A percentile compares a stretch with the other conserved stretches of the same genome.
Conservation (phyloP, 441 rosid species). For the Rhodomyrtus psidioides region DNA sequence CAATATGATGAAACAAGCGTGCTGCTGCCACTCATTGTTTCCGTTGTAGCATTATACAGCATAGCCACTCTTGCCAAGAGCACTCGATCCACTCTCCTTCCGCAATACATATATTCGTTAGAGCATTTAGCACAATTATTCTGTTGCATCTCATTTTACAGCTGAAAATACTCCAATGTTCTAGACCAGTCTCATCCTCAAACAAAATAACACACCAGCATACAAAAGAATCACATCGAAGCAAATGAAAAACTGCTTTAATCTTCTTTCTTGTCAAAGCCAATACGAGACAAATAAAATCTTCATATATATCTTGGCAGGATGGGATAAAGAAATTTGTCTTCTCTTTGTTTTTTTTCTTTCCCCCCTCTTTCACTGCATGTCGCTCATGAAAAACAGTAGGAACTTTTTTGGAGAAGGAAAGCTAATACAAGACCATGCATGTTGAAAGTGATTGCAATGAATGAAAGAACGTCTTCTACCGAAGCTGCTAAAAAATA, state of each 20-base stretch:
- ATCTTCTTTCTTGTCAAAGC: not conserved
- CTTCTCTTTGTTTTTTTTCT: not conserved
- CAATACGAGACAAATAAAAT: not conserved
- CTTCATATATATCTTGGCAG: not conserved
- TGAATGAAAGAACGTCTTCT: not conserved
- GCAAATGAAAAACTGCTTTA: not conserved
- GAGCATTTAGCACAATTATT: not conserved
- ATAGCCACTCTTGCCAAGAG: not conserved
- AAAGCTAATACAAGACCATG: not conserved
- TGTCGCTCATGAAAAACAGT: not conserved
- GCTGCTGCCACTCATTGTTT: not conserved
- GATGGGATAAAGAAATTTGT: not conserved
- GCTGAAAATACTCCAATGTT: not conserved
- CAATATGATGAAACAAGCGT: not conserved
- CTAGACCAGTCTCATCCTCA: not conserved
- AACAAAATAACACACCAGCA: not conserved
- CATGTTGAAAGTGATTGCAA: not conserved
- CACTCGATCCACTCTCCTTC: not conserved
- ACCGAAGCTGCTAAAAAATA: not conserved
- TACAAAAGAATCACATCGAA: not conserved
- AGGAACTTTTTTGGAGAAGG: not conserved
- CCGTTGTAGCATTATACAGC: not conserved
- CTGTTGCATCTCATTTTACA: not conserved
- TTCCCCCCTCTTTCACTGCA: not conserved
- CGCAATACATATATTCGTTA: not conserved